Conservation (phyloP, 2,329 filamentous ascomycete genomes). For the Xylaria digitata region DNA sequence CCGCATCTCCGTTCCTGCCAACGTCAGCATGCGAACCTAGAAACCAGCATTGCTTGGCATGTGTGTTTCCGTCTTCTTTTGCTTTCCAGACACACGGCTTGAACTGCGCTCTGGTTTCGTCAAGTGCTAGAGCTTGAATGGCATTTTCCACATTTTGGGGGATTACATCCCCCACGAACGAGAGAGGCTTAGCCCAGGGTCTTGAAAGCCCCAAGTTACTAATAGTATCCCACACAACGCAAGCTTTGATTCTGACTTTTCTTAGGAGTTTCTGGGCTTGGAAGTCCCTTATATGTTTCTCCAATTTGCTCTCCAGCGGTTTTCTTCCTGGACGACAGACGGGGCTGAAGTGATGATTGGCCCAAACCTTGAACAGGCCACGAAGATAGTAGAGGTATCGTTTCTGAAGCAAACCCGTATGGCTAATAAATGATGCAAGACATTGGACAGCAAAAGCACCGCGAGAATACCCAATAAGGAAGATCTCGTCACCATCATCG, state of each 20-base stretch:
- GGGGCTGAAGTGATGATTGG: neutral
- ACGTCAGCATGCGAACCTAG: slow-evolving; percentile 7
- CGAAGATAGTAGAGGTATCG: neutral
- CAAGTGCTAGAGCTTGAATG: slow-evolving; percentile 7
- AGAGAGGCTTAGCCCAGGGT: neutral
- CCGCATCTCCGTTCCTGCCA: slow-evolving; percentile 13
- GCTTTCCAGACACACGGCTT: neutral
- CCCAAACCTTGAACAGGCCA: slow-evolving; percentile 9
- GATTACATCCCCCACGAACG: neutral
- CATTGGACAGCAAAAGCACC: slow-evolving; percentile 8
- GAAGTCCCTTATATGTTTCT: neutral
- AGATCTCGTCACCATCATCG: neutral
- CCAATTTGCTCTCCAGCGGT: neutral
- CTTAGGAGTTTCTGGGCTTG: neutral
- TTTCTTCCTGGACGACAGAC: neutral
- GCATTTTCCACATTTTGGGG: neutral
- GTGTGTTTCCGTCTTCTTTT: neutral
- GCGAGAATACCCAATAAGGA: slow-evolving; percentile 1
- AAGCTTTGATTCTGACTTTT: slow-evolving; percentile 14
- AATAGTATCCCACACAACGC: slow-evolving; percentile 11
- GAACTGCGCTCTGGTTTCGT: slow-evolving; percentile 6
- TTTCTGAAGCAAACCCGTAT: neutral
- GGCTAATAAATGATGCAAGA: slow-evolving; percentile 5
- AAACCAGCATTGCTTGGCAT: slow-evolving; percentile 16
- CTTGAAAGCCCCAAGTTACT: neutral